These are phyloP conservation scores for Clausena lansium DNA, from an alignment of 345 rosid genomes.

Conservation along the genomic window DNA sequence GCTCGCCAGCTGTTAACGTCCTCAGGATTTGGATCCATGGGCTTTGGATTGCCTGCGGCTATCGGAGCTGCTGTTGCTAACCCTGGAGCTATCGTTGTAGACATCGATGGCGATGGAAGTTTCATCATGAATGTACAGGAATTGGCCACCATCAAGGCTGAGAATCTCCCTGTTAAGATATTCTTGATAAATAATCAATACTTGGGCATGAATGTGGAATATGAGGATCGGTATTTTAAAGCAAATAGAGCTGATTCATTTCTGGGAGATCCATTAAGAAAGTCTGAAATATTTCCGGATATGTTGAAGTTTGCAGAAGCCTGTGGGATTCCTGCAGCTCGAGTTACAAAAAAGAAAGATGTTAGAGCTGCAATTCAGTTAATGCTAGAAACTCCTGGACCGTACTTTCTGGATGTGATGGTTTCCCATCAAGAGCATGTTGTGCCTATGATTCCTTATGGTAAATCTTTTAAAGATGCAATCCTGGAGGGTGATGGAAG, in stretches of 20 bases:
- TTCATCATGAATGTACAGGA: constrained; percentile 92
- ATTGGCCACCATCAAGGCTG: constrained; percentile 73
- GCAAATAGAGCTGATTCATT: constrained; percentile 84
- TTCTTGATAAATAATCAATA: constrained; percentile 81
- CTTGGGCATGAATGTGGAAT: constrained; percentile 88
- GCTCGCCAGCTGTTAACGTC: constrained; percentile 88
- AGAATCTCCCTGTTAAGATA: constrained; percentile 78
- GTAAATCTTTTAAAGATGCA: constrained; percentile 74
- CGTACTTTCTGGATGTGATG: constrained; percentile 76
- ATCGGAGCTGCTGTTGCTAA: constrained; percentile 92
- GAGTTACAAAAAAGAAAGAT: constrained; percentile 57
- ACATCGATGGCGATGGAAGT: constrained; percentile 96
- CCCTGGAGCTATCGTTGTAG: constrained; percentile 72
- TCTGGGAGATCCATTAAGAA: constrained; percentile 67
- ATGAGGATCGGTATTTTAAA: constrained; percentile 88
- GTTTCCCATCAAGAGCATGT: constrained; percentile 93
- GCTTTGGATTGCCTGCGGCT: constrained; percentile 93
- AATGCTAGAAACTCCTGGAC: constrained; percentile 88
- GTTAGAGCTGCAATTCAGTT: constrained; percentile 63
- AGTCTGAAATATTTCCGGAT: constrained; percentile 71
- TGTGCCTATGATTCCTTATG: constrained; percentile 87
- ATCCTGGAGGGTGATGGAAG: constrained; percentile 87
- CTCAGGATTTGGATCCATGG: constrained; percentile 90
- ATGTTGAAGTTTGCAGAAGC: constrained; percentile 80
- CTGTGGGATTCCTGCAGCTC: constrained; percentile 76